Evolutionary conservation across 208 protist genomes (phyloP).

Genomic region (Vickermania ingenoplastis): DNA sequence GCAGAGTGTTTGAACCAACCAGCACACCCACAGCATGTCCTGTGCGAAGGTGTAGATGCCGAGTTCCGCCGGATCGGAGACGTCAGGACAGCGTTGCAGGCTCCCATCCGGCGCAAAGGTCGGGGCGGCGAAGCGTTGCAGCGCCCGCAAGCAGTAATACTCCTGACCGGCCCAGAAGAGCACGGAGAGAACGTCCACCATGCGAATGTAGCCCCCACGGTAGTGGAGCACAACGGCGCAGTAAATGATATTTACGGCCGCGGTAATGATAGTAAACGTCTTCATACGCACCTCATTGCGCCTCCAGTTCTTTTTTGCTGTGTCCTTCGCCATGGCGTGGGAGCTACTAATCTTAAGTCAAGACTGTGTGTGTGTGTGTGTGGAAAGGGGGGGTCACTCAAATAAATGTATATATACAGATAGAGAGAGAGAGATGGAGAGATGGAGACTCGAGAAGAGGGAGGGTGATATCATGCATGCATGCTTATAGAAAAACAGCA

Average conservation of each 20-base stretch:
- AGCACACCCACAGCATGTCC: slow-evolving; percentile 85
- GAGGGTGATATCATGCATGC: too few species aligned
- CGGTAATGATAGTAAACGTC: slow-evolving; percentile 54
- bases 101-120: slow-evolving; percentile 32
- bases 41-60: slow-evolving; percentile 75
- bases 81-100: slow-evolving; percentile 67
- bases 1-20: slow-evolving; percentile 71
- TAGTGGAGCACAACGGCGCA: slow-evolving; percentile 44
- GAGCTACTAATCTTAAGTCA: too few species aligned
- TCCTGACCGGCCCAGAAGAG: slow-evolving; percentile 77
- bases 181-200: slow-evolving; percentile 43
- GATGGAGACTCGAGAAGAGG: too few species aligned
- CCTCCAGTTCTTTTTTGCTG: slow-evolving; percentile 73
- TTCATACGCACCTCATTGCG: slow-evolving; percentile 62
- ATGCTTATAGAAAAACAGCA: too few species aligned
- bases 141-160: slow-evolving; percentile 32
- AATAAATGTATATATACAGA: too few species aligned
- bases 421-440: too few species aligned
- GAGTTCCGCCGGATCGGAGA: slow-evolving; percentile 63
- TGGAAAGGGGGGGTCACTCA: too few species aligned
- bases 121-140: slow-evolving; percentile 52
- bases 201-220: slow-evolving; percentile 40
- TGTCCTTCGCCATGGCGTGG: slow-evolving; percentile 80
- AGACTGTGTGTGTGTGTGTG: too few species aligned
- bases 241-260: slow-evolving; percentile 51